Percentiles rank a stretch among this genome's conserved stretches.
Evolutionary conservation across 257 asterid species (phyloP).

Genomic region (Dorcoceras hygrometricum): DNA sequence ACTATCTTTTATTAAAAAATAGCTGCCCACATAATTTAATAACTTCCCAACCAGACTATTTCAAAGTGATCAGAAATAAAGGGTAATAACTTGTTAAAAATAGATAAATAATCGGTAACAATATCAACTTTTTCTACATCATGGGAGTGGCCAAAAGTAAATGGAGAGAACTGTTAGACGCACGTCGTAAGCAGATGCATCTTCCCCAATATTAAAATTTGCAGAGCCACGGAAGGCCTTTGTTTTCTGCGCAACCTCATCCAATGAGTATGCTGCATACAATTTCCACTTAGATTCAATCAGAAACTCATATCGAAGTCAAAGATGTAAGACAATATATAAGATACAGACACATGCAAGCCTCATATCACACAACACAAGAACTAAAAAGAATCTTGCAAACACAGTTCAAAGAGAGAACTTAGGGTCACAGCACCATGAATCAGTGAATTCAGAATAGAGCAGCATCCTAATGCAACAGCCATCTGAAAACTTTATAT

Average conservation of each 20-base stretch:
- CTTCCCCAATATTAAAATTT: conserved; percentile 42
- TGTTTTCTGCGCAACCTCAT: conserved; percentile 65
- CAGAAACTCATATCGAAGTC: not conserved
- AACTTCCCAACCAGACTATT: not conserved
- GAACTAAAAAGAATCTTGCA: too few relatives aligned
- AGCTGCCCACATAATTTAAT: not conserved
- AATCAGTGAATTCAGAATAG: not conserved
- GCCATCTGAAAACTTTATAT: too few relatives aligned
- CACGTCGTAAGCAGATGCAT: conserved; percentile 62
- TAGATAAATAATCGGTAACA: not conserved
- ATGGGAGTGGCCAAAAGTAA: conserved; percentile 16
- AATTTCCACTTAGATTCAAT: conserved; percentile 16
- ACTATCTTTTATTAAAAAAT: not conserved
- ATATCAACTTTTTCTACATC: conserved; percentile 8
- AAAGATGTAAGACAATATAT: not conserved
- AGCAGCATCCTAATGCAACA: not conserved
- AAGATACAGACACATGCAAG: not conserved
- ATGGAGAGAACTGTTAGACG: conserved; percentile 30
- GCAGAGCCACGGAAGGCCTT: conserved; percentile 55
- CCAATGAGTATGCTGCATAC: conserved; percentile 63
- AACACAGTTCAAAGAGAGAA: too few relatives aligned
- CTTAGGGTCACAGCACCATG: not conserved
- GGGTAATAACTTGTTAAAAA: too few relatives aligned
- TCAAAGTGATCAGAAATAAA: conserved; percentile 2
- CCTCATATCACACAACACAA: not conserved